Evolutionary conservation across 2,329 filamentous ascomycete species (phyloP).

Genomic region (Fusarium oligoseptatum): DNA sequence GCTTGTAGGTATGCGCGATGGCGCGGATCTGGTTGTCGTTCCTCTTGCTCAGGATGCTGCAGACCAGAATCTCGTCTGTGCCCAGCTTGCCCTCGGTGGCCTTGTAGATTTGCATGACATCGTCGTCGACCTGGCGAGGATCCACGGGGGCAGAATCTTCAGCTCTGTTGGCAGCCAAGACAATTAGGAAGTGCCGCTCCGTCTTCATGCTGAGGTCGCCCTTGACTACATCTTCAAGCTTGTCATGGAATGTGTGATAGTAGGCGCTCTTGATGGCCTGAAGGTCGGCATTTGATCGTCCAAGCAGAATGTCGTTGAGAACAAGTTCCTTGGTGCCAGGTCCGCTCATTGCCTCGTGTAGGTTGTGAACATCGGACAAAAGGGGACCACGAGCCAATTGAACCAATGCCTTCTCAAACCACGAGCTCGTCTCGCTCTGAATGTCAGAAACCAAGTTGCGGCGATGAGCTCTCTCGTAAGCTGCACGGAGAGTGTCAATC

Average conservation of each 20-base stretch:
- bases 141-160: slow-evolving; percentile 84
- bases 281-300: slow-evolving; percentile 88
- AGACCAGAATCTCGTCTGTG: slow-evolving; percentile 82
- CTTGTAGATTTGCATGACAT: slow-evolving; percentile 81
- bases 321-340: slow-evolving; percentile 87
- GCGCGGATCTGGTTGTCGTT: slow-evolving; percentile 89
- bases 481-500: slow-evolving; percentile 74
- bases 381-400: slow-evolving; percentile 85
- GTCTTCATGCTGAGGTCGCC: slow-evolving; percentile 89
- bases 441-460: slow-evolving; percentile 82
- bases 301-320: slow-evolving; percentile 87
- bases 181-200: slow-evolving; percentile 85
- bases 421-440: slow-evolving; percentile 80
- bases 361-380: slow-evolving; percentile 77
- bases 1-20: slow-evolving; percentile 80
- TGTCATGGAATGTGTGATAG: slow-evolving; percentile 72
- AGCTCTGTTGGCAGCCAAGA: slow-evolving; percentile 78
- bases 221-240: slow-evolving; percentile 79
- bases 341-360: slow-evolving; percentile 81
- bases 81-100: slow-evolving; percentile 80
- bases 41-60: slow-evolving; percentile 79
- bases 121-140: slow-evolving; percentile 79
- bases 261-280: slow-evolving; percentile 87
- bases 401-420: slow-evolving; percentile 81
- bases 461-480: slow-evolving; percentile 74